A percentile compares a stretch with the other conserved stretches of the same genome.
These are phyloP conservation scores for Xylaria sp. DNA, from an alignment of 2,329 filamentous ascomycete genomes.

Conservation along the genomic window DNA sequence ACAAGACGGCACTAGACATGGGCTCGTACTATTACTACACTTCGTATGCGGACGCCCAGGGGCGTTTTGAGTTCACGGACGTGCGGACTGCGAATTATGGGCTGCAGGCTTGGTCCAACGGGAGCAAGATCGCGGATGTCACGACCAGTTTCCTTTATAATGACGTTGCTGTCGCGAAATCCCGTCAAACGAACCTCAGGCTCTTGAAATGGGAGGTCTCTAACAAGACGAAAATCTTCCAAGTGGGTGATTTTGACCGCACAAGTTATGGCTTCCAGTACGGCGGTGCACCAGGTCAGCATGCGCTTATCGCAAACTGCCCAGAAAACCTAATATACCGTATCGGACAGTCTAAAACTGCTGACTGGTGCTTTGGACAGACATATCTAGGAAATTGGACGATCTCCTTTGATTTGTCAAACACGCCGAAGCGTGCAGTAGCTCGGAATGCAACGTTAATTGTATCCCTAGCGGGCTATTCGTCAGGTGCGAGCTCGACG, in stretches of 20 bases:
- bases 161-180: slow-evolving; percentile 52
- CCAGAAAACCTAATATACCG: slow-evolving; percentile 58
- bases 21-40: slow-evolving; percentile 62
- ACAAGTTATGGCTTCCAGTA: slow-evolving; percentile 56
- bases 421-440: neutral
- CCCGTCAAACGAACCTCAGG: slow-evolving; percentile 52
- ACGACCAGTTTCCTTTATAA: slow-evolving; percentile 56
- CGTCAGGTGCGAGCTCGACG: slow-evolving; percentile 52
- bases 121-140: slow-evolving; percentile 56
- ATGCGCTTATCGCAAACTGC: slow-evolving; percentile 56
- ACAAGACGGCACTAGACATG: slow-evolving; percentile 58
- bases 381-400: slow-evolving; percentile 52
- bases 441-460: slow-evolving; percentile 51
- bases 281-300: slow-evolving; percentile 56
- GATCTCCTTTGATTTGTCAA: slow-evolving; percentile 45
- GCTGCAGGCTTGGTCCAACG: slow-evolving; percentile 62
- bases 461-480: slow-evolving; percentile 58
- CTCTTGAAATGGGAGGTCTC: slow-evolving; percentile 55
- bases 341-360: slow-evolving; percentile 50
- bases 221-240: slow-evolving; percentile 56
- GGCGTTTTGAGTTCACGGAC: slow-evolving; percentile 56
- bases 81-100: slow-evolving; percentile 58
- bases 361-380: slow-evolving; percentile 63
- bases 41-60: slow-evolving; percentile 55
- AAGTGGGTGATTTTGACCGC: slow-evolving; percentile 60